Evolutionary conservation across 768 basidiomycete species (phyloP), one percentile per base, ranked within the genome.

Genomic region (Candolleomyces aberdarensis): DNA sequence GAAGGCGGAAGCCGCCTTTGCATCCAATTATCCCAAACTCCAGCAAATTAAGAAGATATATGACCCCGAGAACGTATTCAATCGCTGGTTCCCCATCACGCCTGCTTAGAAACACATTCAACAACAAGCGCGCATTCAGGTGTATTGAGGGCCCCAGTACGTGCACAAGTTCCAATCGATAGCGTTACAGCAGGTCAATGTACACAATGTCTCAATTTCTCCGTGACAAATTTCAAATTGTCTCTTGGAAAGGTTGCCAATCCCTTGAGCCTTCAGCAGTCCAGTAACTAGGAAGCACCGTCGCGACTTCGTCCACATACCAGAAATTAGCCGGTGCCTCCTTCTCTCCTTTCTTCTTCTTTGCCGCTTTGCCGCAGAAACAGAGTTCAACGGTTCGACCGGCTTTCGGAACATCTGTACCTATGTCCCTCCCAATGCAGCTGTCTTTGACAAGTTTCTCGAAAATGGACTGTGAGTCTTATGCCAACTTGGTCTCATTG

Each of bases 351-450:
- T 76, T 76, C 59, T 74, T 76, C 62, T 75, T 76, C 69, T 75
- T 76, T n/a, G n/a, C n/a, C n/a, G n/a, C 65, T 76, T 74, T 26
- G 63, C 63, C 44, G 56, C 36, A 36, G 36, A 32, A 17, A 57
- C 59, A 17, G 65, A 56, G 19, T 69, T 62, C 58, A 64, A 53
- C 56, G 64, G 60, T 49, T 66, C 57, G 50, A 62, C 63, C 32
- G 60, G 56, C 39, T 57, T 26, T 11, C 83, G 79, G 29, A 73
- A 83, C 13, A 91, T 76, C 72, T 92, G 88, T 22, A 90, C 83
- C 83, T 85, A 92, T 47, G 85, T 82, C 19, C 83, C 88, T n/a
- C 3, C 79, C 81, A 14, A 91, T 64, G 0, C 85, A 86, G 75
- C 91, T 80, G 4, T 87, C 85, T 5, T 78, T 72, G 5, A 69